phyloP scores from a whole-genome alignment of 164 flowering plant species.

The Amborella trichopoda region DNA sequence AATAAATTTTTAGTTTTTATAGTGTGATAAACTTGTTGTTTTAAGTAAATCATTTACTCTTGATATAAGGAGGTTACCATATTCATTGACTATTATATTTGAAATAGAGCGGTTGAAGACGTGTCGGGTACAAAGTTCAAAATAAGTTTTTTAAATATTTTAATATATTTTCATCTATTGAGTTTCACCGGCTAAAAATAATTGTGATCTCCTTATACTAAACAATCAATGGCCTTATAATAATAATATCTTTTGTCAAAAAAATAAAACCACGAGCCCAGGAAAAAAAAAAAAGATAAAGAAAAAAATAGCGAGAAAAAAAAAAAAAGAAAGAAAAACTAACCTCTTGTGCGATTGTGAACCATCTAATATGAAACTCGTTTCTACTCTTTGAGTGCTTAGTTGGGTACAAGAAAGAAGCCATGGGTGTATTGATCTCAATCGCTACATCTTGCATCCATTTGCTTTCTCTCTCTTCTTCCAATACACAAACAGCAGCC shows the following conservation, averaged over 20 bases:
- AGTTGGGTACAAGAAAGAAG: slow-evolving; percentile 42
- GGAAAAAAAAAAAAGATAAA: not conserved
- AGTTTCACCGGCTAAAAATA: too few relatives aligned
- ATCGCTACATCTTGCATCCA: slow-evolving; percentile 63
- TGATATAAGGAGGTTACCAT: too few relatives aligned
- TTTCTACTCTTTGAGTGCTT: slow-evolving; percentile 1
- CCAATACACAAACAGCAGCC: slow-evolving; percentile 76
- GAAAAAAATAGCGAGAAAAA: not conserved
- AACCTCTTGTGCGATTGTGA: slow-evolving; percentile 74
- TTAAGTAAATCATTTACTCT: too few relatives aligned
- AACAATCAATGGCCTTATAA: not conserved
- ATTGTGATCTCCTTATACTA: not conserved
- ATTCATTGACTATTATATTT: too few relatives aligned
- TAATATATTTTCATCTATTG: too few relatives aligned
- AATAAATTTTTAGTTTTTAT: too few relatives aligned
- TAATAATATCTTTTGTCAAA: not conserved
- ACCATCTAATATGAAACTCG: slow-evolving; percentile 67
- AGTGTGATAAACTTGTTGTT: too few relatives aligned
- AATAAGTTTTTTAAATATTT: too few relatives aligned
- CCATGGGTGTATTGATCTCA: slow-evolving; percentile 62
- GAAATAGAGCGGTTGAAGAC: too few relatives aligned
- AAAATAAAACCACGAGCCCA: not conserved
- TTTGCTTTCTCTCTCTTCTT: slow-evolving; percentile 48
- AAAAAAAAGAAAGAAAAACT: not conserved
- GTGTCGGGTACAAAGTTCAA: too few relatives aligned